Conservation (phyloP, 2,329 filamentous ascomycete species). For the Xylariaceae sp. region DNA sequence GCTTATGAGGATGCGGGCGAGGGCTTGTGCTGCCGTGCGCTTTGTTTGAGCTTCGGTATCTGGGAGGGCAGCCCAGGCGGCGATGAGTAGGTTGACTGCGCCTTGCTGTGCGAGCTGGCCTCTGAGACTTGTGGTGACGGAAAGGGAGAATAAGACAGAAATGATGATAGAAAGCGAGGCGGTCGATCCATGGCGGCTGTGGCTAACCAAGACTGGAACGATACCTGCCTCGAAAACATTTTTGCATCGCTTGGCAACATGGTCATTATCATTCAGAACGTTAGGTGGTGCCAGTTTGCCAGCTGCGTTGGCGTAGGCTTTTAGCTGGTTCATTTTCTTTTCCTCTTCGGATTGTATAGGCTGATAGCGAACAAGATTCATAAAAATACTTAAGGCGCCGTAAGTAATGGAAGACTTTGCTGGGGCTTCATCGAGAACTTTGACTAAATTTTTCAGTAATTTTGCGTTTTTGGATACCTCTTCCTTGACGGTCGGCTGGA, state of each 20-base stretch:
- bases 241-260: constrained; percentile 72
- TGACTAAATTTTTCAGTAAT: constrained; percentile 68
- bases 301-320: constrained; percentile 86
- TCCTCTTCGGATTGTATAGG: constrained; percentile 82
- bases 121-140: constrained; percentile 68
- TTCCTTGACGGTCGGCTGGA: constrained; percentile 83
- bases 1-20: constrained; percentile 82
- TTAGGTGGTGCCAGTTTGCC: constrained; percentile 61
- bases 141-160: constrained; percentile 73
- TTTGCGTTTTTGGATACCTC: constrained; percentile 63
- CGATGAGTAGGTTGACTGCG: constrained; percentile 79
- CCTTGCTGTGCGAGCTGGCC: constrained; percentile 87
- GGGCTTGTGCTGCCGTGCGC: constrained; percentile 69
- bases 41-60: constrained; percentile 44
- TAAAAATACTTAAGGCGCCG: constrained; percentile 78
- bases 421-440: constrained; percentile 54
- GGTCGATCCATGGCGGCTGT: constrained; percentile 68
- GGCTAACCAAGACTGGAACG: constrained; percentile 71
- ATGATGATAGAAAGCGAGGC: constrained; percentile 69
- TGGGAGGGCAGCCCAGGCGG: constrained; percentile 61
- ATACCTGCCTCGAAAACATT: constrained; percentile 74
- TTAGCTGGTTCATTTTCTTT: constrained; percentile 85
- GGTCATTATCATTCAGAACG: constrained; percentile 69
- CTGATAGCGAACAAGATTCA: constrained; percentile 78
- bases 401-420: constrained; percentile 72